Base-by-base conservation (phyloP, 2,329 filamentous ascomycete genomes). In the Colletotrichum camelliae region DNA sequence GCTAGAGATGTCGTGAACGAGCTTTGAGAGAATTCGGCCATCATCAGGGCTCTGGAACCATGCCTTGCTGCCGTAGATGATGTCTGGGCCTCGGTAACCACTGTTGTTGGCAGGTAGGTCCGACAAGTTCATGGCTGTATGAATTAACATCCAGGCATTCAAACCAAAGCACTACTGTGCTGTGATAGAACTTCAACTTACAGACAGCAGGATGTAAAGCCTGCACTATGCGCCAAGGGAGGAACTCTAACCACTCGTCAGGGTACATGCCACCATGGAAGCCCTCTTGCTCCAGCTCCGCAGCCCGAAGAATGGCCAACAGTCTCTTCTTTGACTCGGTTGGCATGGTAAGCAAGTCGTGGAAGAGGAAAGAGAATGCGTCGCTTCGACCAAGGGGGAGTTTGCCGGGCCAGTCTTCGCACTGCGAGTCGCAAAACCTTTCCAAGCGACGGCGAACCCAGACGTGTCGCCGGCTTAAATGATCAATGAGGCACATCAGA, bases 81-180 rank as follows among this genome's bases (percentile, higher is more conserved):
- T 5, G 1, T 31, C 15, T 16, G 29, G 2, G 4, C 18, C 10
- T 13, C 12, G n/a, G 43, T 21, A 0, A 52, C n/a, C n/a, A 52
- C 43, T 24, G 6, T 66, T 16, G 9, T 15, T 9, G 2, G 62
- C 29, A 62, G 58, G 29, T 62, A 16, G 18, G 8, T 29, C 3
- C 31, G 18, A 15, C 7, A 16, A 62, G 15, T 4, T 62, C 18
- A 52, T 52, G 6, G 10, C n/a, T 52, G 2, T 31, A 33, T 21
- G 31, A 3, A 61, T n/a, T 1, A 1, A 33, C 1, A 60, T 9
- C 0, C 0, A 0, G 0, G 16, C 9, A 9, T n/a, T 21, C 29
- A 9, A 1, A 7, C 8, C 4, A 60, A 33, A 7, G 5, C 57
- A 60, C 7, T 7, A 2, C 0, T 7, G 5, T n/a, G 55, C 15